Evolutionary conservation across 768 basidiomycete genomes (phyloP).

Genomic region (Tricholoma sp.): DNA sequence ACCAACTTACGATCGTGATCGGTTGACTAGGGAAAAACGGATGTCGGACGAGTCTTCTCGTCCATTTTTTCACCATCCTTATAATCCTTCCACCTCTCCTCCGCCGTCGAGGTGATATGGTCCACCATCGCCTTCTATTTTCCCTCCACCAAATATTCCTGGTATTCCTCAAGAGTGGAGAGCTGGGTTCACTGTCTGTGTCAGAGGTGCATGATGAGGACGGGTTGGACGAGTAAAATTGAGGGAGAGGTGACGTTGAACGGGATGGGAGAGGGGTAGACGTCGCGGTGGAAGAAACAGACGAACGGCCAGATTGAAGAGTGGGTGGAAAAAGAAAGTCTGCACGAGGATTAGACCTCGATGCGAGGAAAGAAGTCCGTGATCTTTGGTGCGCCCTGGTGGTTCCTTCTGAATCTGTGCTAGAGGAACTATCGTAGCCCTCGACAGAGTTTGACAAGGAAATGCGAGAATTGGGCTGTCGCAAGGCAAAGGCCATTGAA

Average conservation of each 20-base stretch:
- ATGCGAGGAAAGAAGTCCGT: conserved; percentile 21
- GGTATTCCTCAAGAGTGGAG: conserved; percentile 37
- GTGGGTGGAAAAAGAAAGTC: conserved; percentile 31
- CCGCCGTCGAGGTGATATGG: conserved; percentile 44
- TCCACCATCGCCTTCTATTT: conserved; percentile 56
- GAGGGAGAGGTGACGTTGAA: conserved; percentile 52
- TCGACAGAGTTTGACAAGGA: conserved; percentile 19
- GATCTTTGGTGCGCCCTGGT: conserved; percentile 23
- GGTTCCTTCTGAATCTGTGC: conserved; percentile 39
- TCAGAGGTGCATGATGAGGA: conserved; percentile 56
- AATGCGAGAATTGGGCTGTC: conserved; percentile 19
- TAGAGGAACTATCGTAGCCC: conserved; percentile 41
- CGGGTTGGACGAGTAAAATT: conserved; percentile 42
- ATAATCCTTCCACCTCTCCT: conserved; percentile 42
- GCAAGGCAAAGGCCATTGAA: conserved; percentile 21
- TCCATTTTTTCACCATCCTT: conserved; percentile 49
- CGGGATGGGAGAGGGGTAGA: conserved; percentile 61
- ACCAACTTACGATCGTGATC: conserved; percentile 64
- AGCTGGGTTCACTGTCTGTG: conserved; percentile 54
- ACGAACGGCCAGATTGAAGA: conserved; percentile 33
- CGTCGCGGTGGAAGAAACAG: conserved; percentile 35
- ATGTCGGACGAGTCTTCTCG: conserved; percentile 56
- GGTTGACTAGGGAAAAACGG: conserved; percentile 79
- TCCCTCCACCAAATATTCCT: conserved; percentile 38
- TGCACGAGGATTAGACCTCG: conserved; percentile 19